These are phyloP conservation scores for Candida schatavii DNA, from an alignment of 805 yeast genomes.

Conservation along the genomic window DNA sequence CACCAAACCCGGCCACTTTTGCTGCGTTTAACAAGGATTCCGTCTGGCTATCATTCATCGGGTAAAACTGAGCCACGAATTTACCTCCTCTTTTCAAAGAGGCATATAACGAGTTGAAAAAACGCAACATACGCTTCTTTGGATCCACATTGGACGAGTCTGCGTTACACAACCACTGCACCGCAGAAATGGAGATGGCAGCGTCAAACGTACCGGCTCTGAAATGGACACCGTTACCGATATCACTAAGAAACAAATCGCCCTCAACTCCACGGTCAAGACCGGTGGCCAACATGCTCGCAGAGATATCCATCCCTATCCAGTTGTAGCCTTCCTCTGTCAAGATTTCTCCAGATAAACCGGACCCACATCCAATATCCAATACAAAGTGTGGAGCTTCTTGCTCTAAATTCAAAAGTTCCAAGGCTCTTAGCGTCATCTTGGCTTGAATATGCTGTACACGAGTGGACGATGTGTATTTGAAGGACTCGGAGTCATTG, in stretches of 20 bases:
- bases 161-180: slow-evolving; percentile 98
- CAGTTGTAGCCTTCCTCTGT: slow-evolving; percentile 92
- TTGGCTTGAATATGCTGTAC: slow-evolving; percentile 98
- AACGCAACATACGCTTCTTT: slow-evolving; percentile 69
- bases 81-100: slow-evolving; percentile 90
- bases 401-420: slow-evolving; percentile 67
- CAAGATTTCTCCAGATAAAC: slow-evolving; percentile 89
- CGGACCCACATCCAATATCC: slow-evolving; percentile 97
- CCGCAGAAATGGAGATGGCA: slow-evolving; percentile 90
- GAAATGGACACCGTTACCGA: slow-evolving; percentile 93
- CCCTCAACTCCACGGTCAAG: slow-evolving; percentile 91
- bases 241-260: slow-evolving; percentile 85
- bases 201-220: slow-evolving; percentile 97
- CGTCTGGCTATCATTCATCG: slow-evolving; percentile 82
- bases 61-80: slow-evolving; percentile 96
- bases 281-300: slow-evolving; percentile 94
- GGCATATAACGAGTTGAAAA: slow-evolving; percentile 86
- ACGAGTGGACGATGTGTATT: slow-evolving; percentile 91
- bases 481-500: slow-evolving; percentile 83
- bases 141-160: slow-evolving; percentile 84
- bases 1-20: slow-evolving; percentile 91
- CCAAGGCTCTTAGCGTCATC: slow-evolving; percentile 93
- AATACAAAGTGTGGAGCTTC: slow-evolving; percentile 65
- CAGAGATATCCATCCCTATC: slow-evolving; percentile 96
- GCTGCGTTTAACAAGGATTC: slow-evolving; percentile 80